Evolutionary conservation across 345 rosid species (phyloP).

Genomic region (Citrus mangshanensis): DNA sequence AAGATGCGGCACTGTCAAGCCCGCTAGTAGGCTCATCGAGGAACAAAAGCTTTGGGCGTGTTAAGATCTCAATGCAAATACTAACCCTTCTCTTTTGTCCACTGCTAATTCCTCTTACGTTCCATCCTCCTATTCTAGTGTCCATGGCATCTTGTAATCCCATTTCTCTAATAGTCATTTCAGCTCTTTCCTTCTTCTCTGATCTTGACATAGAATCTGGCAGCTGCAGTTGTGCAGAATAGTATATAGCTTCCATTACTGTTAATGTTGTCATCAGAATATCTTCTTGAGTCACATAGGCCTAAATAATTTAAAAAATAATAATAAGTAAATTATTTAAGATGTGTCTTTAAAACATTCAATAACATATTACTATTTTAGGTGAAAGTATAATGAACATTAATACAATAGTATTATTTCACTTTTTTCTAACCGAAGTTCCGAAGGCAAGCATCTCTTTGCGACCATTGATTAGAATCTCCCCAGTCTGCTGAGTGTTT

Average conservation of each 20-base stretch:
- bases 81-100: constrained; percentile 59
- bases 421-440: constrained; percentile 37
- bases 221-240: constrained; percentile 56
- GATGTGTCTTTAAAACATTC: no score
- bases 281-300: constrained; percentile 55
- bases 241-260: constrained; percentile 43
- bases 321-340: no score
- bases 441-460: constrained; percentile 47
- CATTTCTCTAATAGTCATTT: constrained; percentile 51
- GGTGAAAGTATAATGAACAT: neutral
- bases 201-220: constrained; percentile 41
- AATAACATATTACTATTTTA: neutral
- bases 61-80: constrained; percentile 57
- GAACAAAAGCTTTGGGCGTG: constrained; percentile 44
- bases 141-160: constrained; percentile 42
- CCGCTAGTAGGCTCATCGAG: constrained; percentile 56
- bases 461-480: constrained; percentile 46
- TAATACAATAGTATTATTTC: neutral
- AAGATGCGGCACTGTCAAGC: constrained; percentile 52
- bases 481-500: constrained; percentile 34
- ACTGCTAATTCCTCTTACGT: constrained; percentile 45
- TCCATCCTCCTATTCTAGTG: constrained; percentile 58
- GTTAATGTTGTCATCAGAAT: constrained; percentile 38
- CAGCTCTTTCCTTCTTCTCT: constrained; percentile 50
- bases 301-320: constrained; percentile 14